Base-by-base conservation (phyloP, 139 green algal species). In the Chlamydomonas schloesseri region DNA sequence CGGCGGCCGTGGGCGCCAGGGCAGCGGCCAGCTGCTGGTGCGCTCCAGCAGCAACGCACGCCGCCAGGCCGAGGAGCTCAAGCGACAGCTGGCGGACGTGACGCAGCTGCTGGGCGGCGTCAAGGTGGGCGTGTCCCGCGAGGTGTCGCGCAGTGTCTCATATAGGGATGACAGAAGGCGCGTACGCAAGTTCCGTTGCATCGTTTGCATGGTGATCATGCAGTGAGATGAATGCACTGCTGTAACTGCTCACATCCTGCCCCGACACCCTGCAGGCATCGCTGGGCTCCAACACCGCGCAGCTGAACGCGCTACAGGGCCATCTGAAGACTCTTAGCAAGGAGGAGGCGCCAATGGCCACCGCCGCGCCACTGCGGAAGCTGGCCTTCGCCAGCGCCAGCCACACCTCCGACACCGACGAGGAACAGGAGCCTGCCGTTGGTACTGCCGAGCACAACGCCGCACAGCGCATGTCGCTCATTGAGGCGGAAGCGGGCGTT, bases 31-130 rank as follows among this genome's bases (percentile, higher is more conserved):
- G 42, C 42, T 50, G 42, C 42, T 50, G 42, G 42, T 50, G 42
- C 42, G 42, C 42, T 50, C 42, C 6, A 50, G 8, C 42, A 50
- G 42, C 42, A 50, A 50, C 42, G 42, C 42, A 8, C 42, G 42
- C 42, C 74, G 36, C 6, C 36, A 36, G 64, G 14, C 50, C 29
- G 77, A 84, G 26, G 77, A 74, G 17, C n/a, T 85, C n/a, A 23
- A 57, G 20, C 79, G 47, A 11, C 47, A 76, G 79, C 79, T 85
- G 36, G 67, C 69, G 18, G 79, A 76, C 23, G 79, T 50, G 2
- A 36, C 79, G 24, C 31, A 57, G n/a, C 64, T 57, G 31, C 79
- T 85, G 11, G 79, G 42, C 13, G 3, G 8, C 1, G 57, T 47
- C 2, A 50, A 85, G 79, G 79, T 85, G 26, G 0, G 67, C 9